Evolutionary conservation across 2,329 filamentous ascomycete species (phyloP), one percentile per base, ranked within the genome.

Genomic region (Paraconiothyrium sp.): DNA sequence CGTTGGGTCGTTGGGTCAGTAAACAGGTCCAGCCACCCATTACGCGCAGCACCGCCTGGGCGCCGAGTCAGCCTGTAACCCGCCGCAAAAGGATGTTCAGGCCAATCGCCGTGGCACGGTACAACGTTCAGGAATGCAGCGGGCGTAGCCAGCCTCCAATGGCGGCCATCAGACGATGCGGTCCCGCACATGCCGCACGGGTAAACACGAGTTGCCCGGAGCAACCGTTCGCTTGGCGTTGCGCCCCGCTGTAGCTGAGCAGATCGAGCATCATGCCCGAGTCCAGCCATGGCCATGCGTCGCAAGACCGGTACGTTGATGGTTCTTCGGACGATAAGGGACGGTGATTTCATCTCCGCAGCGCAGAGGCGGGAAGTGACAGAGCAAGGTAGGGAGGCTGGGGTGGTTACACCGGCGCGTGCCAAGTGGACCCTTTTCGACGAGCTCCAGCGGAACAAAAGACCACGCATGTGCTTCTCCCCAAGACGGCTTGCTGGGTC

Each of bases 1-100:
- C 35, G 62, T 60, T 47, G 70, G 72, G 72, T 59, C 35, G 62
- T 60, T 47, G 62, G 70, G 72, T 68, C 72, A 61, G 67, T 76
- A 74, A 77, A 77, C 72, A 77, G 72, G 64, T 65, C 72, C 69
- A 67, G 61, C 64, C 63, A 64, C 58, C 61, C 61, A 64, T 72
- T 69, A 67, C 72, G 68, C 68, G 69, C 68, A 54, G 44, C 57
- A 54, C 57, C 57, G 65, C 59, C 14, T 30, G 61, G 58, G 61
- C 67, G 59, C 58, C 61, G 47, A 43, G 46, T 1, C 34, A 57
- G 43, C 54, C 64, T 55, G 56, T 61, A 35, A 52, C 61, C 69
- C 64, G 44, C 44, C 37, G 37, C 37, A 57, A 63, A 67, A 71
- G 37, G 27, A 49, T 9, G 27, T 11, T 4, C 41, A 57, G 39